Evolutionary conservation across 139 green algal species (phyloP).

Genomic region (Dunaliella sp.): DNA sequence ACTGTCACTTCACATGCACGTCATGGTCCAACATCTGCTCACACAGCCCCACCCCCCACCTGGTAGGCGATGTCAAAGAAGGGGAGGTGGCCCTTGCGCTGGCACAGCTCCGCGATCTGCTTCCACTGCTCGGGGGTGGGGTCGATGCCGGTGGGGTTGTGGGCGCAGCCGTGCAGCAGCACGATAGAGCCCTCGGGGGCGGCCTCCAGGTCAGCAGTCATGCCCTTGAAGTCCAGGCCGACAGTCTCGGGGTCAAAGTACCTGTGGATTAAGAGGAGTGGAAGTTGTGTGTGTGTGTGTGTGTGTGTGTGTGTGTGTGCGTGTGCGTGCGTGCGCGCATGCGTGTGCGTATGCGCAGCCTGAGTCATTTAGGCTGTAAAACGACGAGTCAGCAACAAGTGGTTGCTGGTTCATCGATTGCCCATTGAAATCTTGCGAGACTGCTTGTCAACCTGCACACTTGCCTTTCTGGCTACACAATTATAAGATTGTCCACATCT

Average conservation of each 20-base stretch:
- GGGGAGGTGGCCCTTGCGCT: constrained; percentile 78
- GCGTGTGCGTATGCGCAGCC: no score
- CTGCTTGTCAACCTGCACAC: no score
- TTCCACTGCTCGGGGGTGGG: constrained; percentile 93
- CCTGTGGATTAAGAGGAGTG: constrained; percentile 29
- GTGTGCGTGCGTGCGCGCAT: not conserved
- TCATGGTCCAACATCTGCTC: no score
- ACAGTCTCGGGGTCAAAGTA: constrained; percentile 95
- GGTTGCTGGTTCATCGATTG: no score
- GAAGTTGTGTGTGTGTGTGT: no score
- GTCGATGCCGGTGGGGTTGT: constrained; percentile 72
- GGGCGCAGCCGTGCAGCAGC: constrained; percentile 80
- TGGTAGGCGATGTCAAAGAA: constrained; percentile 99
- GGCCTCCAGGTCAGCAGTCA: constrained; percentile 83
- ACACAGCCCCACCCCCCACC: no score
- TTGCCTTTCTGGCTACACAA: no score
- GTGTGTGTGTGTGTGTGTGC: not conserved
- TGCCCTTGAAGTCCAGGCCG: constrained; percentile 94
- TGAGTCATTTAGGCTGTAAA: no score
- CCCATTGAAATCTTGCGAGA: no score
- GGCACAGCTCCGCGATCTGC: constrained; percentile 83
- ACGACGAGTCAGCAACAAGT: no score
- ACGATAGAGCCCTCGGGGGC: constrained; percentile 89
- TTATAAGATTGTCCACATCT: no score
- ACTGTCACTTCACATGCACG: no score